Evolutionary conservation across 1,139 yeast genomes (phyloP), one percentile per base, ranked within the genome.

Genomic region (Komagataea norvegica): DNA sequence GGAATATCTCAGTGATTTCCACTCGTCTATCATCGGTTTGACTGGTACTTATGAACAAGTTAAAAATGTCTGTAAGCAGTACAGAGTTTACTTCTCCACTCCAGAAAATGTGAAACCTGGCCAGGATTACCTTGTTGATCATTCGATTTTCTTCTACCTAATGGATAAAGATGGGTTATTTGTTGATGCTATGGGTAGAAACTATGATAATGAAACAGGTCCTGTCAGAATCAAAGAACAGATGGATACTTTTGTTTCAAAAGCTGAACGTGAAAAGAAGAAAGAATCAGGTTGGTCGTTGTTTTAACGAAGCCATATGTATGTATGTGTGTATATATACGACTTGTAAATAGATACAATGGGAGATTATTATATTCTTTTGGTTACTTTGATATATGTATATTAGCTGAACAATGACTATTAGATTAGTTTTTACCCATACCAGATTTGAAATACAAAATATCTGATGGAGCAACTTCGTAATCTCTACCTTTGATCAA

Each of bases 161-260:
- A 87, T 91, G 95, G 97, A 91, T 57, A 89, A 95, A 15, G 97
- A 91, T 59, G 98, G 97, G 35, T 77, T 84, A 52, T 91, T 87
- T 55, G 84, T 89, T 39, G 96, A 91, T 61, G 97, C 91, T 11
- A 71, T 91, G 51, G 98, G 98, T 33, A 79, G 95, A 57, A 91
- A 89, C 53, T 87, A 82, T 49, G 84, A 79, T 37, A 89, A 88
- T 17, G 70, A 72, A 24, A 81, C 81, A 42, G 95, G 94, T 17
- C 79, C 80, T n/a, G 77, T 73, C 33, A 83, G 84, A 62, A 85
- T 91, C 52, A 71, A 73, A 51, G 79, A 77, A 46, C 93, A 86
- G 53, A 72, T 87, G 37, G 79, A 75, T 44, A 87, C 88, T 0
- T 91, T 82, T 65, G 68, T 80, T 45, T 93, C 95, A 14, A 68